Evolutionary conservation across 169 alveolate species (phyloP), one percentile per base, ranked within the genome.

Genomic region (Plasmodium berghei): DNA sequence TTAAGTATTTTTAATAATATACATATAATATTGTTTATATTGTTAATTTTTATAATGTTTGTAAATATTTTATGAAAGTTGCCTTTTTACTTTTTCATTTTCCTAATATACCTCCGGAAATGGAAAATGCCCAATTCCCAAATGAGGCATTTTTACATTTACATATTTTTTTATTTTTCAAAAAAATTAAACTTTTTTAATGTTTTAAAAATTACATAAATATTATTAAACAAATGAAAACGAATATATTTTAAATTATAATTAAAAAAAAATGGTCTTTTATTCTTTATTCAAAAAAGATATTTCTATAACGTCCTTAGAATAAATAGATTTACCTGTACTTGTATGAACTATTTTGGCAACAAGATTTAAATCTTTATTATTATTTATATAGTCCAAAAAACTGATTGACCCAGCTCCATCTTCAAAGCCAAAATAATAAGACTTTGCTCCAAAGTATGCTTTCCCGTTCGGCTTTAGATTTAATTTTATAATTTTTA

Each of bases 371-470:
- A 70, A 69, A 18, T 56, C 24, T 72, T 83, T 52, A 12, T 83
- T 83, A 48, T 66, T 69, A 69, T 83, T 83, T 22, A 83, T 85
- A 69, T 83, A 83, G 12, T 67, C 71, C 10, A 70, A 28, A 72
- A 83, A 83, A 49, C 85, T 34, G 16, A 67, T 83, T 49, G 90
- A 67, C 6, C 90, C 90, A 16, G 83, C 72, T 48, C 90, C 90
- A 62, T 70, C 85, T 69, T 83, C 90, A 69, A 83, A 83, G 26
- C 90, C 90, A 40, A 83, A 83, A 62, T 83, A 83, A 69, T 69
- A 83, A 2, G 90, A 83, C 54, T 83, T 83, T 4, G 90, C n/a
- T 34, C 90, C 90, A 46, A 83, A 66, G 52, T 69, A 83, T 26
- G 85, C 90, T 71, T 69, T 83, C 6, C 90, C 90, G 42, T 59